Evolutionary conservation across 306 rosid species (phyloP).

Genomic region (Arachis hypogaea): DNA sequence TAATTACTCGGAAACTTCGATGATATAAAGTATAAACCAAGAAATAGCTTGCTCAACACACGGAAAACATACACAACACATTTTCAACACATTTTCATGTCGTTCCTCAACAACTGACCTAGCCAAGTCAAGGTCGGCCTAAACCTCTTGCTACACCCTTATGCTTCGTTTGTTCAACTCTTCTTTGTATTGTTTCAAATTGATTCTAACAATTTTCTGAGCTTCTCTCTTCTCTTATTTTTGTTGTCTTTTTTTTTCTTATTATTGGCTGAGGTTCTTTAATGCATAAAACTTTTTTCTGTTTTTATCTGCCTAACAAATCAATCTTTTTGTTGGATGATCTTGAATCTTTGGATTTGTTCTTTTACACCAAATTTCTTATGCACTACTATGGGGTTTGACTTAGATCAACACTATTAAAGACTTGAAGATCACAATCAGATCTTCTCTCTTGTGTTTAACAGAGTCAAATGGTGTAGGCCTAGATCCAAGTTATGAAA

Average conservation of each 20-base stretch:
- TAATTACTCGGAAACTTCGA: no score
- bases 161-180: constrained; percentile 29
- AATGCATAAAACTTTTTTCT: background rate
- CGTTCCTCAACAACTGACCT: constrained; percentile 33
- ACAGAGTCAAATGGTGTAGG: constrained; percentile 34
- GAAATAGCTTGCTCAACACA: no score
- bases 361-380: constrained; percentile 15
- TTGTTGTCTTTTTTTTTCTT: constrained; percentile 7
- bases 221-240: constrained; percentile 28
- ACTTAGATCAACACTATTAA: constrained; percentile 48
- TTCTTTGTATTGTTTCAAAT: background rate
- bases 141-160: constrained; percentile 17
- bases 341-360: constrained; percentile 40
- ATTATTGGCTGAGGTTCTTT: no score
- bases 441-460: constrained; percentile 53
- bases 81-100: background rate
- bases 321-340: constrained; percentile 24
- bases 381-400: constrained; percentile 48
- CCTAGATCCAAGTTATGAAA: constrained; percentile 52
- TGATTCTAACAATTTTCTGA: constrained; percentile 30
- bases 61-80: no score
- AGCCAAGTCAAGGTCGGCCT: constrained; percentile 46
- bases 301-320: background rate
- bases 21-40: no score
- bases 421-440: constrained; percentile 47